These are phyloP conservation scores for Leucocoprinus birnbaumii DNA, from an alignment of 768 basidiomycete species.

Conservation along the genomic window DNA sequence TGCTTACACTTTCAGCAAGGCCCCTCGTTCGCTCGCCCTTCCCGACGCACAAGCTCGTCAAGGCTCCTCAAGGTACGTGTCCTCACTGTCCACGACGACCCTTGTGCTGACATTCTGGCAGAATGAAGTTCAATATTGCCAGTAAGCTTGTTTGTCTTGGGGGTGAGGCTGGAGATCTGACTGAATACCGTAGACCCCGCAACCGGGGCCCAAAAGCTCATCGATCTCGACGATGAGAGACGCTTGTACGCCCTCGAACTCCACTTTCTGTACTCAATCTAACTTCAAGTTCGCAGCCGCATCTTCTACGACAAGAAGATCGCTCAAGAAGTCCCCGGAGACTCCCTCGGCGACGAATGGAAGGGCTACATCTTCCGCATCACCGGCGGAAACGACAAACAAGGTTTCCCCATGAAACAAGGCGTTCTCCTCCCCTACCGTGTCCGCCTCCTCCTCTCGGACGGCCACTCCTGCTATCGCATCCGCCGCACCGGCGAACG, in stretches of 20 bases:
- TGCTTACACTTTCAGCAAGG: constrained; percentile 28
- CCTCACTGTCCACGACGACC: constrained; percentile 14
- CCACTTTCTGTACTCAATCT: background rate
- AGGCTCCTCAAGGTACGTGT: constrained; percentile 23
- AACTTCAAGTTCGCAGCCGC: constrained; percentile 49
- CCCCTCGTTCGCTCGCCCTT: constrained; percentile 36
- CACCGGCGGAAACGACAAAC: constrained; percentile 98
- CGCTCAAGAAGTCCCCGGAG: constrained; percentile 89
- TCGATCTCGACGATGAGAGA: constrained; percentile 92
- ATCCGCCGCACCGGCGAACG: constrained; percentile 90
- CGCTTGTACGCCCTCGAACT: constrained; percentile 59
- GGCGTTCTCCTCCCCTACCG: constrained; percentile 94
- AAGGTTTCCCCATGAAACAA: constrained; percentile 99
- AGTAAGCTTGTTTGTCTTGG: constrained; percentile 50
- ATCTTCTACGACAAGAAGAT: constrained; percentile 98
- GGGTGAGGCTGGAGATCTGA: background rate
- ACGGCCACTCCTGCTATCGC: constrained; percentile 99
- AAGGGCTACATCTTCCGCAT: constrained; percentile 96
- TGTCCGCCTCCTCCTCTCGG: constrained; percentile 89
- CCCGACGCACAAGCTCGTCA: constrained; percentile 37
- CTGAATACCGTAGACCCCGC: constrained; percentile 69
- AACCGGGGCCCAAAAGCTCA: constrained; percentile 94
- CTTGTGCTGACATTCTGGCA: constrained; percentile 26
- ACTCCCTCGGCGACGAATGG: constrained; percentile 93
- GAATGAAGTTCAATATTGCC: constrained; percentile 98